Evolutionary conservation across 2,329 filamentous ascomycete genomes (phyloP).

Genomic region (Escovopsis sp.): DNA sequence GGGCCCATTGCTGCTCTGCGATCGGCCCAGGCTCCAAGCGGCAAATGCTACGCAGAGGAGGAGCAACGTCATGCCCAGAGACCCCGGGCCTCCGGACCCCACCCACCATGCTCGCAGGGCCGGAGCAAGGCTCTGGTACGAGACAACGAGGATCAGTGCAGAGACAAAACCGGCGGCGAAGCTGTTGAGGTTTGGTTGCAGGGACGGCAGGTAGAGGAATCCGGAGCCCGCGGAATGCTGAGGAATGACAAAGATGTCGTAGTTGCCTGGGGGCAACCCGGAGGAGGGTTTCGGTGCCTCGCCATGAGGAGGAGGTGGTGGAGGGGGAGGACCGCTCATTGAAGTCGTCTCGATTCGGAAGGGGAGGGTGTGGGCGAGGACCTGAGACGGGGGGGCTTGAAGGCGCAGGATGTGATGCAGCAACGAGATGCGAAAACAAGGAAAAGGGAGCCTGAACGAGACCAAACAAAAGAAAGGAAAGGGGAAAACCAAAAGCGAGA

Average conservation of each 20-base stretch:
- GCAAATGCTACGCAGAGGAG: conserved; percentile 59
- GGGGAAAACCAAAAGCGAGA: too few relatives aligned
- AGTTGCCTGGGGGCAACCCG: conserved; percentile 74
- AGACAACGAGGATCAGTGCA: conserved; percentile 54
- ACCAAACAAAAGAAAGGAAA: too few relatives aligned
- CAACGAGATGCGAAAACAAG: neutral
- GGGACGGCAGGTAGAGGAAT: conserved; percentile 85
- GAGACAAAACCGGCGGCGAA: conserved; percentile 77
- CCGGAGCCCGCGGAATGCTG: conserved; percentile 79
- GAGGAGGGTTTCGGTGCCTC: conserved; percentile 47
- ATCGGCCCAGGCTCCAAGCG: conserved; percentile 50
- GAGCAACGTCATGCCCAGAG: conserved; percentile 57
- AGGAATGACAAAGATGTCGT: conserved; percentile 94
- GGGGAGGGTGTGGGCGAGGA: neutral
- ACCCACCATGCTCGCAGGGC: conserved; percentile 60
- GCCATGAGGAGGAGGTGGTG: conserved; percentile 78
- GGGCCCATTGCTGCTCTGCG: conserved; percentile 20
- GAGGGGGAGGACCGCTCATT: conserved; percentile 39
- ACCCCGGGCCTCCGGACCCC: conserved; percentile 55
- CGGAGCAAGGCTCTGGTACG: conserved; percentile 63
- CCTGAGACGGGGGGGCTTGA: neutral
- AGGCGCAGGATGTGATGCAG: neutral
- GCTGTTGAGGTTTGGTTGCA: conserved; percentile 75
- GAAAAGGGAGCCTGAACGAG: too few relatives aligned
- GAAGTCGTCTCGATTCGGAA: neutral